phyloP scores from a whole-genome alignment of 225 moss, liverwort and hornwort species.

The Takakia lepidozioides region DNA sequence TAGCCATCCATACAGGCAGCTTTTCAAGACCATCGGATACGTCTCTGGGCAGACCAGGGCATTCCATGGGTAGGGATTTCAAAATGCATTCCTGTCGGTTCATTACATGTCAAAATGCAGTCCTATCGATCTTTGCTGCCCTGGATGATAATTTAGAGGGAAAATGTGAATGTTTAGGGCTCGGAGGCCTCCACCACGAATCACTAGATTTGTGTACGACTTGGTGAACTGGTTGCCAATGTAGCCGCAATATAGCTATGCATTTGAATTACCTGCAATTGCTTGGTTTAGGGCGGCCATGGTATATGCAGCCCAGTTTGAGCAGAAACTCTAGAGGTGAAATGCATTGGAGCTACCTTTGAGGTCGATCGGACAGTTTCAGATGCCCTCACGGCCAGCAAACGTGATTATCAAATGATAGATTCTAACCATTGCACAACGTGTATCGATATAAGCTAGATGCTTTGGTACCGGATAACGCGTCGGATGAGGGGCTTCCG shows the following conservation, averaged over 20 bases:
- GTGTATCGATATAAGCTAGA: too few relatives aligned
- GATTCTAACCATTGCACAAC: not conserved
- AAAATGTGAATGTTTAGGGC: too few relatives aligned
- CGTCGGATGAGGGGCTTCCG: conserved; percentile 3
- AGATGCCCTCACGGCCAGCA: too few relatives aligned
- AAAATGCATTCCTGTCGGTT: not conserved
- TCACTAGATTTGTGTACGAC: too few relatives aligned
- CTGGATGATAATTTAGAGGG: not conserved
- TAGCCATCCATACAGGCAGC: not conserved
- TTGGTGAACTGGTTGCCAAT: too few relatives aligned
- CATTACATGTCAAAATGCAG: not conserved
- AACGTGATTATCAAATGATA: not conserved
- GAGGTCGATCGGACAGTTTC: not conserved
- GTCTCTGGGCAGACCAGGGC: too few relatives aligned
- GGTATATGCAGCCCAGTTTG: too few relatives aligned
- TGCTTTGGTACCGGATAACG: conserved; percentile 1
- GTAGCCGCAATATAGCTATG: too few relatives aligned
- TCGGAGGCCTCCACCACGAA: not conserved
- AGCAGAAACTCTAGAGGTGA: not conserved
- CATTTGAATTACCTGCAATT: too few relatives aligned
- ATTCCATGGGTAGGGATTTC: too few relatives aligned
- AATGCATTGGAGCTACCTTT: not conserved
- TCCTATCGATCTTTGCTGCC: not conserved
- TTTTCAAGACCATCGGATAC: too few relatives aligned
- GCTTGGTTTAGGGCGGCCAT: not conserved